Base-by-base conservation (phyloP, 805 yeast species). In the Schwanniomyces occidentalis region DNA sequence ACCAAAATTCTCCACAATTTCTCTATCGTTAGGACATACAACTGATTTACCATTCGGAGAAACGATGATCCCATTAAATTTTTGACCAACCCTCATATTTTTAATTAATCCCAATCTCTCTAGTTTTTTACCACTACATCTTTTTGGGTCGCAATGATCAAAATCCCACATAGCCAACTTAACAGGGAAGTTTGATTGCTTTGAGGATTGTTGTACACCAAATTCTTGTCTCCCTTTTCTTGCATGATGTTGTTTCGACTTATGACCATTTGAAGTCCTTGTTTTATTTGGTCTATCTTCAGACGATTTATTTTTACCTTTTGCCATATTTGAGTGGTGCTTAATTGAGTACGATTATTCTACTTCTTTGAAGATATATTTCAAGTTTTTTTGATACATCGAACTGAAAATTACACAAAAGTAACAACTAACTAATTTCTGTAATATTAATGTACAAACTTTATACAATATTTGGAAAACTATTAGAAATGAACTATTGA, bases 101-200 rank as follows among this genome's bases (percentile, higher is more conserved):
- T 79, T 78, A 32, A 93, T 90, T 14, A 88, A 62, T 1, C 98
- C 98, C 14, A 91, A 60, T 36, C 98, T 71, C 52, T 88, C 96
- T 19, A 93, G 69, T 56, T 89, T 90, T 65, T 93, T 93, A 13
- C 99, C 99, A 46, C 95, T 83, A 57, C 99, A 93, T 54, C 97
- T 74, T 55, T 93, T 93, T 1, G 99, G 99, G 62, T 93, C 99
- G 65, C 99, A 93, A 56, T 93, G 99, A 46, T 90, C 96, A 54
- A 93, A 93, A 58, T 93, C 99, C 96, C 99, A 91, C 99, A 91
- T 91, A 12, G 96, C 97, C 43, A 90, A 59, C 52, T 87, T 89
- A 21, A 84, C 82, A 1, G 95, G 96, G 52, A 87, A 85, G 42
- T 35, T 6, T 45, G 48, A 36, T 43, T 47, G 35, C 45, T 56